Percentiles rank a stretch among this genome's conserved stretches.
These are phyloP conservation scores for Polytrichum commune DNA, from an alignment of 225 moss, liverwort and hornwort species.

Conservation along the genomic window DNA sequence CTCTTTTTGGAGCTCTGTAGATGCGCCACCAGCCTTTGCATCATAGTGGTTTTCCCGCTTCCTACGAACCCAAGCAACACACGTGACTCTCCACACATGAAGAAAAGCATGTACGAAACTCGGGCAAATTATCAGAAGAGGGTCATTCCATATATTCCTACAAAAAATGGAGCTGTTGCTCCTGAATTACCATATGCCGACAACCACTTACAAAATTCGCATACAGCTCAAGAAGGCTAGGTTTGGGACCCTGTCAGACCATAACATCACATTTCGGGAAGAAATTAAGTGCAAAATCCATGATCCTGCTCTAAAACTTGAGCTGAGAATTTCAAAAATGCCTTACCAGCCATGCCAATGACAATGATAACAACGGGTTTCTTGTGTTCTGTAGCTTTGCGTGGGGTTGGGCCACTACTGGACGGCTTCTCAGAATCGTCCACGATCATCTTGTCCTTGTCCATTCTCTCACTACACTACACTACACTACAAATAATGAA, in stretches of 20 bases:
- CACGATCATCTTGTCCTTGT: not conserved
- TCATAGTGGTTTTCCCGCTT: constrained; percentile 91
- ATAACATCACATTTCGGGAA: no score
- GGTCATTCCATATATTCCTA: not conserved
- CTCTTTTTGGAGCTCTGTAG: constrained; percentile 64
- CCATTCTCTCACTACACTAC: constrained; percentile 12
- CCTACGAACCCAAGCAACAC: constrained; percentile 32
- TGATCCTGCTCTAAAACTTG: no score
- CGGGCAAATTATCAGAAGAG: no score
- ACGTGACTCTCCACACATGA: not conserved
- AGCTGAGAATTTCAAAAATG: not conserved
- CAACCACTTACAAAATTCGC: no score
- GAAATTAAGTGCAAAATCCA: no score
- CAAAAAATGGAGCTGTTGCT: no score
- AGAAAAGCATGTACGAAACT: no score
- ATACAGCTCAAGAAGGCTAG: no score
- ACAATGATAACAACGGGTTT: constrained; percentile 69
- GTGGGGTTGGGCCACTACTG: constrained; percentile 26
- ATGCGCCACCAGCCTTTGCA: constrained; percentile 81
- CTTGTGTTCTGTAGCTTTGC: constrained; percentile 25
- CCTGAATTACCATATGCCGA: no score
- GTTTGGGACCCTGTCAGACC: no score
- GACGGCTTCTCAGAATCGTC: constrained; percentile 40
- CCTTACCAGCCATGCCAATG: constrained; percentile 92
- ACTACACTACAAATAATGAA: not conserved